These are phyloP conservation scores for Cryphonectria naterciae DNA, from an alignment of 2,329 filamentous ascomycete genomes.

Conservation along the genomic window DNA sequence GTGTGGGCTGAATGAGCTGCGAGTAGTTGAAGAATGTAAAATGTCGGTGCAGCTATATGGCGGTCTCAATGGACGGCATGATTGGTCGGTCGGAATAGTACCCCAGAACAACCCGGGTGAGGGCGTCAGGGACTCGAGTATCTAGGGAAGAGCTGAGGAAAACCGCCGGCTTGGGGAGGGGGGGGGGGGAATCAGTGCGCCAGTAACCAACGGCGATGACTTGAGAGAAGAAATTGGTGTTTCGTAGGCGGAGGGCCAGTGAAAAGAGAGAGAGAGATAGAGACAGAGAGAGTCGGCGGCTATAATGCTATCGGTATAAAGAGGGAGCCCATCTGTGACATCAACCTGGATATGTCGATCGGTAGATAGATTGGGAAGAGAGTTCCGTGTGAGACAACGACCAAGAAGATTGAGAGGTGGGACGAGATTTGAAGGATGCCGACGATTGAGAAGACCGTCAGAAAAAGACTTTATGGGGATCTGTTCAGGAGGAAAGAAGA, in stretches of 20 bases:
- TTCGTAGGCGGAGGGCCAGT: not conserved
- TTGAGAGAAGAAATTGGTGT: not conserved
- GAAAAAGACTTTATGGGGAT: not conserved
- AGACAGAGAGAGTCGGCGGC: not conserved
- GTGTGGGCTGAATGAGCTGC: not conserved
- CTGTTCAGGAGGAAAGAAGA: not conserved
- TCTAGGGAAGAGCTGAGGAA: not conserved
- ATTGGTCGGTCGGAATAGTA: not conserved
- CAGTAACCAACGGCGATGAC: not conserved
- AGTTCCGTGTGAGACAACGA: not conserved
- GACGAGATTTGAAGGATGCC: not conserved
- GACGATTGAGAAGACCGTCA: not conserved
- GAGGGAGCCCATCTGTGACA: not conserved
- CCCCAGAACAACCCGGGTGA: not conserved
- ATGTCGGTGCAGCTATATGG: conserved; percentile 12
- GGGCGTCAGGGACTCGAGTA: not conserved
- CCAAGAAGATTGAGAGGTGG: not conserved
- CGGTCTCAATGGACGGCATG: conserved; percentile 14
- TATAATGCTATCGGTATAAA: not conserved
- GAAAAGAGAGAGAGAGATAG: too few species aligned
- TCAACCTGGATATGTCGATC: not conserved
- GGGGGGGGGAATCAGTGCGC: not conserved
- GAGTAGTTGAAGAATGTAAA: not conserved
- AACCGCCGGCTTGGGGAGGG: not conserved
- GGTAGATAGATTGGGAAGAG: not conserved